Percentiles rank a stretch among this genome's conserved stretches.
These are phyloP conservation scores for Trypanosoma vivax DNA, from an alignment of 208 protist genomes.

Conservation along the genomic window DNA sequence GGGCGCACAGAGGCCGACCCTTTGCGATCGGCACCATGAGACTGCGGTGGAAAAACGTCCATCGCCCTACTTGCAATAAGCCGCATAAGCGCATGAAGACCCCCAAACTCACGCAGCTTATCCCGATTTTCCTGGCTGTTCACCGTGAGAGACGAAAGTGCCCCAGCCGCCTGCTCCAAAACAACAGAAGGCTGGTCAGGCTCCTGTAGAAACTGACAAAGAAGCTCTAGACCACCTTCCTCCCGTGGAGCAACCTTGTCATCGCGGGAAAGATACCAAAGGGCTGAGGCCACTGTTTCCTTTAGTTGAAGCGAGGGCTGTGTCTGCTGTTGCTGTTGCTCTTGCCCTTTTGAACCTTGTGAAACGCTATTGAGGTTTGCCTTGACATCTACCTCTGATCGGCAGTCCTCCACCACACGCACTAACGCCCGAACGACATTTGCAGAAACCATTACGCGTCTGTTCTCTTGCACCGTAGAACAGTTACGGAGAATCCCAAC, in stretches of 20 bases:
- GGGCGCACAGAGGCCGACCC: not conserved
- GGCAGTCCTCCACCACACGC: slow-evolving; percentile 74
- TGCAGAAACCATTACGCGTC: slow-evolving; percentile 41
- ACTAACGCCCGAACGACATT: slow-evolving; percentile 63
- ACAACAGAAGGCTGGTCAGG: slow-evolving; percentile 67
- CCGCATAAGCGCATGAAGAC: slow-evolving; percentile 58
- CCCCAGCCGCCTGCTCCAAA: slow-evolving; percentile 83
- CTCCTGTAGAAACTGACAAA: slow-evolving; percentile 68
- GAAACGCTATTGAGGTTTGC: not conserved
- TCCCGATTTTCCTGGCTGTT: slow-evolving; percentile 82
- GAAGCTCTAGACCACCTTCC: slow-evolving; percentile 74
- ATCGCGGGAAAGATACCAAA: slow-evolving; percentile 86
- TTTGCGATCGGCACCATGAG: not conserved
- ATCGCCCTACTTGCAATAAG: slow-evolving; percentile 59
- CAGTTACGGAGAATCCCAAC: slow-evolving; percentile 88
- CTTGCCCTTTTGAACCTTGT: slow-evolving; percentile 8
- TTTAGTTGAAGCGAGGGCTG: slow-evolving; percentile 73
- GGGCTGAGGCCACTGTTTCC: slow-evolving; percentile 79
- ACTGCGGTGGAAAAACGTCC: slow-evolving; percentile 37
- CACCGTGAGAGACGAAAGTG: slow-evolving; percentile 82
- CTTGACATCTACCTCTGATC: slow-evolving; percentile 3
- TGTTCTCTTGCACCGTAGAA: slow-evolving; percentile 76
- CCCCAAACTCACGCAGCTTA: slow-evolving; percentile 62
- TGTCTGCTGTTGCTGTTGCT: slow-evolving; percentile 44
- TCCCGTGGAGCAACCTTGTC: slow-evolving; percentile 78